Evolutionary conservation across 352 stramenopile genomes (phyloP).

Genomic region (Globisporangium takayamanum): DNA sequence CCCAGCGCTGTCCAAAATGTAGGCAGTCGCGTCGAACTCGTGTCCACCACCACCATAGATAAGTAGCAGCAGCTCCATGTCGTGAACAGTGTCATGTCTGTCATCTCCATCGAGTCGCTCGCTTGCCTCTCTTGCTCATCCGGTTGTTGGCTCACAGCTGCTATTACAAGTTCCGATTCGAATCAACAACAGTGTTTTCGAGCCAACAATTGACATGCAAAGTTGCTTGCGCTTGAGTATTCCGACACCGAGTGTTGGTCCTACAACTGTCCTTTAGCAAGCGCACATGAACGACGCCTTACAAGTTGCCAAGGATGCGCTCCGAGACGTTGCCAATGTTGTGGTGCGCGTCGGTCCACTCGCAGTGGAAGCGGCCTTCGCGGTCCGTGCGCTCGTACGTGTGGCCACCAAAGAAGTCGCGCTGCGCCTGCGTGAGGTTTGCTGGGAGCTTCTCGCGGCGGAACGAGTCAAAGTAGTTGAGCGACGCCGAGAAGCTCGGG

Average conservation of each 20-base stretch:
- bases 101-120: too few relatives aligned
- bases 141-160: too few relatives aligned
- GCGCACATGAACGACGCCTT: conserved; percentile 15
- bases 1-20: conserved; percentile 69
- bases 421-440: conserved; percentile 98
- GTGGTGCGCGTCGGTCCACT: conserved; percentile 97
- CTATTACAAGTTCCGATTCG: too few relatives aligned
- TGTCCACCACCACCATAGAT: too few relatives aligned
- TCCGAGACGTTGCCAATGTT: conserved; percentile 94
- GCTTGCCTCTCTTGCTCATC: too few relatives aligned
- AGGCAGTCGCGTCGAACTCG: conserved; percentile 4
- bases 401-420: conserved; percentile 99
- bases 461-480: conserved; percentile 99
- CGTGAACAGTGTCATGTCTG: too few relatives aligned
- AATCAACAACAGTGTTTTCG: too few relatives aligned
- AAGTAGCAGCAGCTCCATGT: not conserved
- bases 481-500: conserved; percentile 88
- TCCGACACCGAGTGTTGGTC: too few relatives aligned
- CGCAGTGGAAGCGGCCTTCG: conserved; percentile 94
- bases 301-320: conserved; percentile 90
- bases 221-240: too few relatives aligned
- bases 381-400: conserved; percentile 96
- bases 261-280: not conserved
- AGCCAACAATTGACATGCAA: too few relatives aligned
- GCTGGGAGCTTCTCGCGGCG: conserved; percentile 91